Evolutionary conservation across 2,329 filamentous ascomycete genomes (phyloP).

Genomic region (Phaeosphaeriaceae sp.): DNA sequence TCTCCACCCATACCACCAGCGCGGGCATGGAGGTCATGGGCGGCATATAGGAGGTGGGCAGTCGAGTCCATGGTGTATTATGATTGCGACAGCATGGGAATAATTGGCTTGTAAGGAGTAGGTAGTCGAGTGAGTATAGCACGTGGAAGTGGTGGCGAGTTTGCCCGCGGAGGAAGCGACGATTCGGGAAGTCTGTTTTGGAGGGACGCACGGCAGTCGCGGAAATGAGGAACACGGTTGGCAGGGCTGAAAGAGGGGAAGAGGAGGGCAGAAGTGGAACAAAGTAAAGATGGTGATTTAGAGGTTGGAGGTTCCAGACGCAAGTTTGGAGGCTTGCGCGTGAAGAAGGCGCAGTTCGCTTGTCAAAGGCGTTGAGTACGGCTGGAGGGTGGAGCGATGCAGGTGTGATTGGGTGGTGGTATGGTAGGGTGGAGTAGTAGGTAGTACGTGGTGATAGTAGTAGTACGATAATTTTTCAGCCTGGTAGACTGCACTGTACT

Average conservation of each 20-base stretch:
- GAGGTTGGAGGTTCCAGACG: too few relatives aligned
- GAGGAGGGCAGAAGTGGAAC: not conserved
- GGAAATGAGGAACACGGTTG: constrained; percentile 19
- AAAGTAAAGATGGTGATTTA: too few relatives aligned
- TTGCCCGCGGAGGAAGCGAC: constrained; percentile 18
- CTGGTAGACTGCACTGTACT: too few relatives aligned
- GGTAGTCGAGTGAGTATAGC: too few relatives aligned
- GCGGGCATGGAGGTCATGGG: constrained; percentile 55
- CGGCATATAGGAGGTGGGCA: constrained; percentile 47
- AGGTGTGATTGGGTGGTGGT: constrained; percentile 15
- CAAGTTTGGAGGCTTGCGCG: not conserved
- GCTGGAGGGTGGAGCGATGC: constrained; percentile 17
- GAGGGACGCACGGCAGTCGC: constrained; percentile 15
- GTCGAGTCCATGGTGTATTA: constrained; percentile 52
- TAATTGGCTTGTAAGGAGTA: too few relatives aligned
- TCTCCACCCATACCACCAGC: constrained; percentile 45
- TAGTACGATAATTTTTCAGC: too few relatives aligned
- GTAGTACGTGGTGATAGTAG: too few relatives aligned
- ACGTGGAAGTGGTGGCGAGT: constrained; percentile 4
- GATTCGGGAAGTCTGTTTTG: constrained; percentile 28
- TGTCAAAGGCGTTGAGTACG: constrained; percentile 18
- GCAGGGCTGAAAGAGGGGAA: constrained; percentile 4
- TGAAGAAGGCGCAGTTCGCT: constrained; percentile 18
- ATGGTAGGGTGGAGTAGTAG: constrained; percentile 13
- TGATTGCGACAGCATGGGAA: constrained; percentile 21